phyloP scores from a whole-genome alignment of 1,284 basidiomycete species.

The Ceratorhiza oryzae-sativae region DNA sequence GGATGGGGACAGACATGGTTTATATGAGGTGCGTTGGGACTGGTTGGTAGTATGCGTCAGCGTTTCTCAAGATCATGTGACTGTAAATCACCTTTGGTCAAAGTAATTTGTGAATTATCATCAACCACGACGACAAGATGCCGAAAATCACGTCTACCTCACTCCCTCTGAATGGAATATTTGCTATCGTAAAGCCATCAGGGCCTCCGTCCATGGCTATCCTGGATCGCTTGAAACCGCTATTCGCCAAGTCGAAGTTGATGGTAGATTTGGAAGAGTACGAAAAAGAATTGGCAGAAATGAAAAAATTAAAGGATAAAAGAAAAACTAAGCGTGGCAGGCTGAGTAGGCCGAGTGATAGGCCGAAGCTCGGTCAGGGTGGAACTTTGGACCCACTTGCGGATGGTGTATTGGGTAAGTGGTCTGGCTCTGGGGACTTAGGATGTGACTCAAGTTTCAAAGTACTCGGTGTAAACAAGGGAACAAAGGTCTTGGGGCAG shows the following conservation, averaged over 20 bases:
- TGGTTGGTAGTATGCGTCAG: slow-evolving; percentile 38
- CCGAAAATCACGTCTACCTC: slow-evolving; percentile 64
- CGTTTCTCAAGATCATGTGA: slow-evolving; percentile 12
- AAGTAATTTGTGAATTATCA: not conserved
- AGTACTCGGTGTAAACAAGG: slow-evolving; percentile 92
- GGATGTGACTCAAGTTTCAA: not conserved
- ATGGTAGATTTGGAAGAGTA: slow-evolving; percentile 62
- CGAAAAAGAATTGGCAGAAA: slow-evolving; percentile 49
- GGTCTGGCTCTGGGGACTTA: slow-evolving; percentile 3
- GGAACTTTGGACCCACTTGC: slow-evolving; percentile 97
- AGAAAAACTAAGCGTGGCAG: slow-evolving; percentile 21
- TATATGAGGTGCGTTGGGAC: too few relatives aligned
- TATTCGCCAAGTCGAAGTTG: slow-evolving; percentile 79
- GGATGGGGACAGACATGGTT: slow-evolving; percentile 56
- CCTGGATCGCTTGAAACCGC: slow-evolving; percentile 84
- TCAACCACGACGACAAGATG: slow-evolving; percentile 54
- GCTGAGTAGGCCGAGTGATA: slow-evolving; percentile 27
- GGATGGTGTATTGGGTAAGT: slow-evolving; percentile 84
- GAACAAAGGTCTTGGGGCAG: slow-evolving; percentile 85
- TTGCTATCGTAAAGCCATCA: slow-evolving; percentile 85
- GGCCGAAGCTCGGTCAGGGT: slow-evolving; percentile 86
- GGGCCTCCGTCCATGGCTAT: slow-evolving; percentile 91
- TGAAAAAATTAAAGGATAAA: slow-evolving; percentile 51
- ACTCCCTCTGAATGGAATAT: slow-evolving; percentile 78
- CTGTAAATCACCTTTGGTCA: not conserved